phyloP scores from a whole-genome alignment of 495 filamentous ascomycete species.

The Cercophora scortea region DNA sequence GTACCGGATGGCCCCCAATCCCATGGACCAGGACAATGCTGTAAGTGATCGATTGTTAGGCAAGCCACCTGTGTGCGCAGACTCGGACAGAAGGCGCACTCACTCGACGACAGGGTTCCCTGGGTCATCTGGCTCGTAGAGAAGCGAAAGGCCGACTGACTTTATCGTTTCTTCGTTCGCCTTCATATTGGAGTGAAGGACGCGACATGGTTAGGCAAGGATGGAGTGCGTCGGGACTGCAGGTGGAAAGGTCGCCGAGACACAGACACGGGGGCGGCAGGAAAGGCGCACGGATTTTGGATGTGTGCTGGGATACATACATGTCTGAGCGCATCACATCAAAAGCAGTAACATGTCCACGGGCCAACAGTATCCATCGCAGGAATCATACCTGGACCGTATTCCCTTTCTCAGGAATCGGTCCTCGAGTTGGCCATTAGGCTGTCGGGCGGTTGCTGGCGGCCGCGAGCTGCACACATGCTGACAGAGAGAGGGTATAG shows the following conservation, averaged over 20 bases:
- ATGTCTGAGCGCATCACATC: conserved; percentile 4
- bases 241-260: not conserved
- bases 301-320: not conserved
- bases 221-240: not conserved
- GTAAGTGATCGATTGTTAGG: not conserved
- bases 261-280: not conserved
- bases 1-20: conserved; percentile 29
- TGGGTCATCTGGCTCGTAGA: conserved; percentile 29
- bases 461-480: no score
- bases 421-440: not conserved
- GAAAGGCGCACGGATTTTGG: conserved; percentile 8
- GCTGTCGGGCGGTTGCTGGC: no score
- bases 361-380: not conserved
- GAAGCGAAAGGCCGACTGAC: conserved; percentile 26
- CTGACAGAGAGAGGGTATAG: no score
- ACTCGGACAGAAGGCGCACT: conserved; percentile 3
- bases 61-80: not conserved
- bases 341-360: conserved; percentile 4
- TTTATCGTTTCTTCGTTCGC: conserved; percentile 17
- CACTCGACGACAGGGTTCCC: conserved; percentile 25
- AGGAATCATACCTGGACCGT: not conserved
- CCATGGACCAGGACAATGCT: conserved; percentile 31
- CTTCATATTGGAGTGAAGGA: conserved; percentile 18
- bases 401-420: conserved; percentile 1
- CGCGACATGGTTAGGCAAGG: conserved; percentile 8